Percentiles rank a stretch among this genome's conserved stretches.
Evolutionary conservation across 192 early-diverging fungal species (phyloP).

Genomic region (Rhizophagus sp.): DNA sequence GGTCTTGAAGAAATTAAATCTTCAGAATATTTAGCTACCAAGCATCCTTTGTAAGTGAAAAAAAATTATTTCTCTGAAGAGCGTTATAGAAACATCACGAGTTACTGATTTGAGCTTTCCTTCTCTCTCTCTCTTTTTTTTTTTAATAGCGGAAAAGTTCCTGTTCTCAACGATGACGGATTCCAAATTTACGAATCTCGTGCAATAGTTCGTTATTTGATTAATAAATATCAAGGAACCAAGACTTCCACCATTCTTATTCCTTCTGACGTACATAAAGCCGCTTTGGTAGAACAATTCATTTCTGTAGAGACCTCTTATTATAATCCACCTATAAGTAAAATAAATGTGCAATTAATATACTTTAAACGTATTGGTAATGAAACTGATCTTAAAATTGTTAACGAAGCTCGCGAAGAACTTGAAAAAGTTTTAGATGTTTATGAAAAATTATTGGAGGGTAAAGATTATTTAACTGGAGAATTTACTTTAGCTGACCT

Average conservation of each 20-base stretch:
- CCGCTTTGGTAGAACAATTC: constrained; percentile 38
- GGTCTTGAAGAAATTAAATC: constrained; percentile 30
- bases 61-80: too few relatives aligned
- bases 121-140: not conserved
- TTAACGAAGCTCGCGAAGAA: not conserved
- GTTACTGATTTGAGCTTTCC: not conserved
- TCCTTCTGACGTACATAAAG: constrained; percentile 33
- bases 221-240: not conserved
- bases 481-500: constrained; percentile 31
- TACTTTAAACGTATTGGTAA: not conserved
- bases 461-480: constrained; percentile 31
- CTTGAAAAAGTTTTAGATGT: constrained; percentile 8
- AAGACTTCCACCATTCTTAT: constrained; percentile 30
- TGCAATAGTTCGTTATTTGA: constrained; percentile 45
- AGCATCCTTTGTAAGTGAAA: constrained; percentile 39
- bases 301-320: constrained; percentile 30
- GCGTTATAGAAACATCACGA: too few relatives aligned
- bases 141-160: constrained; percentile 36
- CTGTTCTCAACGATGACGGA: constrained; percentile 41
- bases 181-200: constrained; percentile 39
- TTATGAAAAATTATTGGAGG: constrained; percentile 28
- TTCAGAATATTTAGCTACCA: constrained; percentile 31
- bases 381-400: constrained; percentile 1
- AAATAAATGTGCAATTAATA: not conserved
- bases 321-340: not conserved